Evolutionary conservation across 2,329 filamentous ascomycete species (phyloP).

Genomic region (Aspergillus quadricinctus): DNA sequence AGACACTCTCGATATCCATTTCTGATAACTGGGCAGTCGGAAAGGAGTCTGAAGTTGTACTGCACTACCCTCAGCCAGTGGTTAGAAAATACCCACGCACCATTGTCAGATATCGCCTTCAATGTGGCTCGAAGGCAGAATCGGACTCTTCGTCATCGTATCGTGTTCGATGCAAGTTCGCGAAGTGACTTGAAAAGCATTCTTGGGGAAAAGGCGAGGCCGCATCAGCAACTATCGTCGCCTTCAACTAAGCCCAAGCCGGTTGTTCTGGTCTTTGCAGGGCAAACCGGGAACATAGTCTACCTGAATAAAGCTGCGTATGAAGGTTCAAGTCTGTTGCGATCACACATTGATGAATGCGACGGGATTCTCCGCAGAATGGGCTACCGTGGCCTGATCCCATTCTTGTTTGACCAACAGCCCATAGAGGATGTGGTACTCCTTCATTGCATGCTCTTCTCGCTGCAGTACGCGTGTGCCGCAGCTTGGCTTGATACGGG

Average conservation of each 20-base stretch:
- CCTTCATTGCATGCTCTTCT: slow-evolving; percentile 37
- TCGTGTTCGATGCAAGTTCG: not conserved
- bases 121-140: not conserved
- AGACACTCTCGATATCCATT: not conserved
- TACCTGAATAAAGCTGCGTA: not conserved
- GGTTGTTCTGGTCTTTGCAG: slow-evolving; percentile 5
- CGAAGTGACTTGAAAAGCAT: not conserved
- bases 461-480: slow-evolving; percentile 37
- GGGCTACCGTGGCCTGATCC: slow-evolving; percentile 31
- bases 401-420: slow-evolving; percentile 21
- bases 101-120: not conserved
- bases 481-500: slow-evolving; percentile 37
- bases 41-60: not conserved
- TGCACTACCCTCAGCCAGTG: not conserved
- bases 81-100: not conserved
- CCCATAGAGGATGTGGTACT: slow-evolving; percentile 17
- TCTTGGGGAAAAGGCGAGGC: not conserved
- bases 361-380: slow-evolving; percentile 8
- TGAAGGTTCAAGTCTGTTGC: not conserved
- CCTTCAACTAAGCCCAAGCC: not conserved
- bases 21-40: not conserved
- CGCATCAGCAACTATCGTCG: not conserved
- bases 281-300: not conserved
- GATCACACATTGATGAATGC: slow-evolving; percentile 26
- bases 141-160: not conserved